These are phyloP conservation scores for Fusarium oxysporum DNA, from an alignment of 2,329 filamentous ascomycete genomes.

Conservation along the genomic window DNA sequence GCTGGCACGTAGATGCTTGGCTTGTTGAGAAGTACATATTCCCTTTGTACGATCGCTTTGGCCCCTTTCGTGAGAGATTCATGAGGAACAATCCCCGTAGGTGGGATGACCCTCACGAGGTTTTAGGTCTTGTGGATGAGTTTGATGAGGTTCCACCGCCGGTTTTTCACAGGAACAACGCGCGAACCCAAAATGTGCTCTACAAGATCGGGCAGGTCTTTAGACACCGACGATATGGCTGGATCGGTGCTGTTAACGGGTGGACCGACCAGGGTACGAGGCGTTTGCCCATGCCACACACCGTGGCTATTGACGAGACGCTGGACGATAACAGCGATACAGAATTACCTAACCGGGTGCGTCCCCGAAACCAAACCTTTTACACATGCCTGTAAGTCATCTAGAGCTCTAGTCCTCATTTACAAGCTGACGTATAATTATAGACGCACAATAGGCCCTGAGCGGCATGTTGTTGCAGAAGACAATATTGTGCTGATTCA, in stretches of 20 bases:
- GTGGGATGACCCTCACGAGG: slow-evolving; percentile 48
- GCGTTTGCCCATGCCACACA: slow-evolving; percentile 44
- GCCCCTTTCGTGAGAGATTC: slow-evolving; percentile 45
- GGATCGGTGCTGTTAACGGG: slow-evolving; percentile 86
- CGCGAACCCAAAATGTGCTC: slow-evolving; percentile 41
- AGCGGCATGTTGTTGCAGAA: slow-evolving; percentile 63
- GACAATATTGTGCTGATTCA: slow-evolving; percentile 79
- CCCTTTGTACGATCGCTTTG: slow-evolving; percentile 67
- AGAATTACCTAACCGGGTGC: slow-evolving; percentile 43
- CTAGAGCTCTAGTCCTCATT: neutral
- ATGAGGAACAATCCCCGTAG: slow-evolving; percentile 43
- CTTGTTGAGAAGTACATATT: slow-evolving; percentile 74
- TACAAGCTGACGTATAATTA: slow-evolving; percentile 11
- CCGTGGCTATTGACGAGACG: slow-evolving; percentile 44
- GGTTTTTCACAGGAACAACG: slow-evolving; percentile 48
- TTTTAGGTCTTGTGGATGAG: slow-evolving; percentile 54
- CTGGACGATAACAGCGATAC: slow-evolving; percentile 45
- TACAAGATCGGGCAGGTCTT: slow-evolving; percentile 88
- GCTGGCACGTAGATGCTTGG: slow-evolving; percentile 73
- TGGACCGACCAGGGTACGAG: slow-evolving; percentile 72
- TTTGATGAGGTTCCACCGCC: slow-evolving; percentile 57
- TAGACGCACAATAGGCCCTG: slow-evolving; percentile 50
- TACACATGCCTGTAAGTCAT: slow-evolving; percentile 80
- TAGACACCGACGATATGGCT: slow-evolving; percentile 81
- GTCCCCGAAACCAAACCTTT: slow-evolving; percentile 69